Evolutionary conservation across 2,329 filamentous ascomycete species (phyloP), one percentile per base, ranked within the genome.

Genomic region (Fonsecaea pugnacius): DNA sequence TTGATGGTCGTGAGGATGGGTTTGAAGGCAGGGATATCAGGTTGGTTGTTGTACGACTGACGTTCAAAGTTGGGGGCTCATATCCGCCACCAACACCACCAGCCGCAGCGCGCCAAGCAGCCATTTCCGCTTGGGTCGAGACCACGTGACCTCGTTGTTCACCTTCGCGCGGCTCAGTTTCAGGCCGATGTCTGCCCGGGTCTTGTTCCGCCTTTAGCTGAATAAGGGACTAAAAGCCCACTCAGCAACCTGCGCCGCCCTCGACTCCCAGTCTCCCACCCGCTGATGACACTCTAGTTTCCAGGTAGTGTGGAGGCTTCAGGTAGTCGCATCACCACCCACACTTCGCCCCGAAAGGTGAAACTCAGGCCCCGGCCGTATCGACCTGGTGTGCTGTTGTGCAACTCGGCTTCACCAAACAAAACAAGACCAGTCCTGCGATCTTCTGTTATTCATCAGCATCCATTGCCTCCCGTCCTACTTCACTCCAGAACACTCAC

Each of bases 1-100:
- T 50, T n/a, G 58, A 21, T 40, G 51, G 38, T 27, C 46, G 35
- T 18, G 60, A 58, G 52, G 51, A 30, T 40, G 60, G 53, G 21
- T 33, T 32, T 53, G 52, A 30, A 62, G 55, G 57, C 60, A 60
- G 58, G 60, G 60, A 51, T 60, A 46, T 57, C n/a, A 33, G 48
- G 3, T 33, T 50, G 14, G 40, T 40, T 12, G 12, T 32, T 36
- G 53, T 50, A 58, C 43, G 51, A 54, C 61, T 57, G 62, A 64
- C 65, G 62, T 64, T 58, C 40, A 54, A 60, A 32, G 52, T 60
- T 36, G 58, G 58, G 50, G 46, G 46, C 33, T 32, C 30, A 40
- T 36, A 40, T 35, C 43, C 57, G 52, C 60, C 60, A 51, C 57
- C 62, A 56, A 24, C 57, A 43, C 30, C 54, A 18, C 18, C 18